These are phyloP conservation scores for Pseudozyma tsukubaensis DNA, from an alignment of 1,284 basidiomycete genomes.

Conservation along the genomic window DNA sequence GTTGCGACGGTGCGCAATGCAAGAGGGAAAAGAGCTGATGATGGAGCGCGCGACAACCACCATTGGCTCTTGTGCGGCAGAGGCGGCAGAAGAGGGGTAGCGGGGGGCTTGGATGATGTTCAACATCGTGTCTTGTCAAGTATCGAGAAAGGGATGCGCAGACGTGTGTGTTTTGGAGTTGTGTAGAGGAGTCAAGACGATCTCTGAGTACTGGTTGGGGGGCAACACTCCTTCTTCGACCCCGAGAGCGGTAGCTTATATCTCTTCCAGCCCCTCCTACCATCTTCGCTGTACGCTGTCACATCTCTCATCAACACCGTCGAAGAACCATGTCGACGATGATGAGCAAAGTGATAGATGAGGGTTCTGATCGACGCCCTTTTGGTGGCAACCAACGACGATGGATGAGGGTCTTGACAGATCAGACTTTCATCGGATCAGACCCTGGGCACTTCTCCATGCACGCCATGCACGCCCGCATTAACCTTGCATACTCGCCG, in stretches of 20 bases:
- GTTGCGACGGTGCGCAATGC: conserved; percentile 3
- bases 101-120: conserved; percentile 7
- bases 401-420: conserved; percentile 6
- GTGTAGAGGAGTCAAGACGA: too few relatives aligned
- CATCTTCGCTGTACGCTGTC: not conserved
- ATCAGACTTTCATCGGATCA: conserved; percentile 1
- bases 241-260: conserved; percentile 2
- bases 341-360: conserved; percentile 15
- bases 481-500: not conserved
- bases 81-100: conserved; percentile 9
- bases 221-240: too few relatives aligned
- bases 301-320: not conserved
- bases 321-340: not conserved
- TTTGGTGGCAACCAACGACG: too few relatives aligned
- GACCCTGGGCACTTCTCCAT: not conserved
- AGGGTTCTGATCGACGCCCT: not conserved
- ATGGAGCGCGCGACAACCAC: conserved; percentile 11
- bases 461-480: too few relatives aligned
- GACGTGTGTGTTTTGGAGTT: too few relatives aligned
- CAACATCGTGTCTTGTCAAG: not conserved
- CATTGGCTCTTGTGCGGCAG: conserved; percentile 14
- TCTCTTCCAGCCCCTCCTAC: not conserved
- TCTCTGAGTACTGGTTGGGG: too few relatives aligned
- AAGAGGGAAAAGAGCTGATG: conserved; percentile 5
- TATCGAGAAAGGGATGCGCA: not conserved